These are phyloP conservation scores for Cadophora sp. DNA, from an alignment of 2,329 filamentous ascomycete species.

Conservation along the genomic window DNA sequence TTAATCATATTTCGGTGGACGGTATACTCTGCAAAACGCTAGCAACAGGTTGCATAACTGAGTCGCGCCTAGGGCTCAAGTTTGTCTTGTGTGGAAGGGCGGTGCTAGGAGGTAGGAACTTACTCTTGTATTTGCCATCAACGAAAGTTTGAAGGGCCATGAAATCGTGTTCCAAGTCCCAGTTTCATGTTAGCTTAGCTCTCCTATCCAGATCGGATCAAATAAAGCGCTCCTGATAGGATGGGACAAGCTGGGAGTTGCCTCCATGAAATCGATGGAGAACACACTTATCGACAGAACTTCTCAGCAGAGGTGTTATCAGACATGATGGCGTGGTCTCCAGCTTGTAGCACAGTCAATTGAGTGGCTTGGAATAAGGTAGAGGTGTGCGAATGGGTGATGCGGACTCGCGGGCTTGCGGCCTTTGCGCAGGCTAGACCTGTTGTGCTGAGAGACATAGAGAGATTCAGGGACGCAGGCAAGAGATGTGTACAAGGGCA, in stretches of 20 bases:
- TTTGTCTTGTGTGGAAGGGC: no score
- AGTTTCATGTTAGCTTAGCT: neutral
- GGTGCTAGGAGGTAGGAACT: neutral
- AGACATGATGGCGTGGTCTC: neutral
- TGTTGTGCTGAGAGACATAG: neutral
- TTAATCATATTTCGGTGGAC: neutral
- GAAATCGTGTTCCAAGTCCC: neutral
- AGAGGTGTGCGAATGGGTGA: neutral
- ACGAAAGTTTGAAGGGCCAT: neutral
- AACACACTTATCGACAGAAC: slow-evolving; percentile 3
- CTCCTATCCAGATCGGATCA: neutral
- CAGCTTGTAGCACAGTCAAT: neutral
- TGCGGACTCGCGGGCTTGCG: neutral
- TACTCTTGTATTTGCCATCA: neutral
- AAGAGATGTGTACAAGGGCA: neutral
- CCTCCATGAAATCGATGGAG: no score
- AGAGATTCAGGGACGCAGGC: neutral
- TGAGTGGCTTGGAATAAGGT: neutral
- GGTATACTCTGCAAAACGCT: neutral
- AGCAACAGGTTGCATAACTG: neutral
- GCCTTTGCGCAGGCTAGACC: neutral
- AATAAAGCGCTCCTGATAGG: neutral
- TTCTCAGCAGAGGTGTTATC: neutral
- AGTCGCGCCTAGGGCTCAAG: no score
- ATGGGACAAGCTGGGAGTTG: neutral